Evolutionary conservation across 164 flowering plant species (phyloP).

Genomic region (Paratinospora sagittata): DNA sequence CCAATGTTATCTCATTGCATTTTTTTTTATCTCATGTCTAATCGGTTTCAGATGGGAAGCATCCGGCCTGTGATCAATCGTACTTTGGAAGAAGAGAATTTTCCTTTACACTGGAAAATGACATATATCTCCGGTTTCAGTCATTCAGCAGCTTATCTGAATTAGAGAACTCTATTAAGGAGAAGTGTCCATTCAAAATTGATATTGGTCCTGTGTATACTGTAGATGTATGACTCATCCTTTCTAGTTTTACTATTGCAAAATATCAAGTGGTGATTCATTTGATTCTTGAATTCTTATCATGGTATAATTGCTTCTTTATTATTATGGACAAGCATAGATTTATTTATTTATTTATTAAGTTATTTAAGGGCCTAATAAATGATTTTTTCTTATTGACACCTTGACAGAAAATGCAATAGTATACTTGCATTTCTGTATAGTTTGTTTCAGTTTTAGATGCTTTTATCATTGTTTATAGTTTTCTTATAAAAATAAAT

Average conservation of each 20-base stretch:
- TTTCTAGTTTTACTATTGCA: neutral
- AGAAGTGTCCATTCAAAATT: constrained; percentile 80
- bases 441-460: neutral
- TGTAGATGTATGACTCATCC: constrained; percentile 68
- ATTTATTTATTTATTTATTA: neutral
- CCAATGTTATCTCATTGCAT: neutral
- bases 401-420: too few relatives aligned
- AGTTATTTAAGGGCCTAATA: neutral
- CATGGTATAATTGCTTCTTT: neutral
- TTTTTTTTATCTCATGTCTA: constrained; percentile 2
- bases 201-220: constrained; percentile 96
- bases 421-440: too few relatives aligned
- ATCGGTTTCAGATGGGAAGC: constrained; percentile 77
- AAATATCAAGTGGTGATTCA: neutral
- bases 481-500: neutral
- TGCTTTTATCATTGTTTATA: neutral
- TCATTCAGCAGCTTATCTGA: constrained; percentile 57
- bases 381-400: neutral
- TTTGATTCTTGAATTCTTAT: neutral
- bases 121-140: constrained; percentile 64
- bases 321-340: neutral
- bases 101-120: constrained; percentile 74
- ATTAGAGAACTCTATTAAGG: constrained; percentile 70
- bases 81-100: constrained; percentile 83
- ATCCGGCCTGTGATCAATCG: constrained; percentile 80